Percentiles rank a stretch among this genome's conserved stretches.
phyloP scores from a whole-genome alignment of 2,329 filamentous ascomycete genomes.

The Cyphellophora europaea region DNA sequence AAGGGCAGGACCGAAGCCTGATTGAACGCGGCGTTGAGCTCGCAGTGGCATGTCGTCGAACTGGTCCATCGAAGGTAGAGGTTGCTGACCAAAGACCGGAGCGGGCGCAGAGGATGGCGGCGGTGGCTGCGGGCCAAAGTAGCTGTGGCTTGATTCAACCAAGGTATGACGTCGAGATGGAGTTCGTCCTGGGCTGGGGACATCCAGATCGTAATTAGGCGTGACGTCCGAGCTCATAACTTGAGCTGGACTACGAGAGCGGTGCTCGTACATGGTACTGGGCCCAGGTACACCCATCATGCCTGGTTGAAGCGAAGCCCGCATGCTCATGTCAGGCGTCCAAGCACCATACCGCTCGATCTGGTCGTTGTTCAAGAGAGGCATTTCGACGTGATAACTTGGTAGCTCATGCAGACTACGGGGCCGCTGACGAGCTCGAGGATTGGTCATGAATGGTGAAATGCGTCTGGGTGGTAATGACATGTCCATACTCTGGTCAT shows the following conservation, averaged over 20 bases:
- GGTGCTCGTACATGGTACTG: constrained; percentile 9
- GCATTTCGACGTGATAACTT: constrained; percentile 19
- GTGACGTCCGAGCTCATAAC: constrained; percentile 6
- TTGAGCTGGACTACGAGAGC: constrained; percentile 10
- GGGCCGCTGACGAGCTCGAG: constrained; percentile 11
- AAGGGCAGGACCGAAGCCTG: neutral
- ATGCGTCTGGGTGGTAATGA: constrained; percentile 1
- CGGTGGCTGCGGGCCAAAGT: constrained; percentile 10
- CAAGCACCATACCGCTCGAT: constrained; percentile 16
- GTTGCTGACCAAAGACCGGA: neutral
- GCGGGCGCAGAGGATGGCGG: neutral
- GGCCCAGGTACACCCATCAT: constrained; percentile 9
- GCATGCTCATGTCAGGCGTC: constrained; percentile 11
- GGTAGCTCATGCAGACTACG: constrained; percentile 18
- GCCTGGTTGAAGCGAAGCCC: constrained; percentile 3
- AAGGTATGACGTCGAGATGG: constrained; percentile 16
- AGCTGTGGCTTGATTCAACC: constrained; percentile 8
- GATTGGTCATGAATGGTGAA: constrained; percentile 8
- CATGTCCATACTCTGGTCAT: constrained; percentile 16
- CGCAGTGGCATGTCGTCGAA: neutral
- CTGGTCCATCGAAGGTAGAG: neutral
- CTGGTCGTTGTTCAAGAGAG: constrained; percentile 15
- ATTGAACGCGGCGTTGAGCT: neutral
- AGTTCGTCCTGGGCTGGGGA: constrained; percentile 13
- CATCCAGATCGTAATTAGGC: constrained; percentile 10